phyloP scores from a whole-genome alignment of 1,139 yeast species.

The Kurtzmaniella quercitrusa region DNA sequence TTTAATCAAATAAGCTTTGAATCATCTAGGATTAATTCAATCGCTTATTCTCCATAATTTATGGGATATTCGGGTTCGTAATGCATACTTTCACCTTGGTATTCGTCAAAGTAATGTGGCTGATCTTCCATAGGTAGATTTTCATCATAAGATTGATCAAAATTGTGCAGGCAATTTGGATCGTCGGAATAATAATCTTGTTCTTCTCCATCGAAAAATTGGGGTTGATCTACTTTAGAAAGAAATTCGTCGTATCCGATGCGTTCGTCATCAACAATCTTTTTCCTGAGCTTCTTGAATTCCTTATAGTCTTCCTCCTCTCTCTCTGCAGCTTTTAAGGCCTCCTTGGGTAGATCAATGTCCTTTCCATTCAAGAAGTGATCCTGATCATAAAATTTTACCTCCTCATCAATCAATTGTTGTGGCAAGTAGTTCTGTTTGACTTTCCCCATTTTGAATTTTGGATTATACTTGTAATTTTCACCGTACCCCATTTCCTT shows the following conservation, averaged over 20 bases:
- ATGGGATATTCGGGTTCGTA: conserved; percentile 14
- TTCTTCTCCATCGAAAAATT: conserved; percentile 35
- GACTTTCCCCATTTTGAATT: conserved; percentile 66
- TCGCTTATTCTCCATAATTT: conserved; percentile 5
- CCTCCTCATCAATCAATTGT: conserved; percentile 26
- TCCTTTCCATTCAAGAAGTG: conserved; percentile 34
- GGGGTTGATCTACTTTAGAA: conserved; percentile 35
- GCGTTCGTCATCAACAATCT: conserved; percentile 6
- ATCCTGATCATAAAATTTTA: conserved; percentile 33
- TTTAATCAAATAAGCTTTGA: too few species aligned
- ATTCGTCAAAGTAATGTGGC: conserved; percentile 17
- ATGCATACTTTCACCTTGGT: conserved; percentile 6
- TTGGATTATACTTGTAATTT: conserved; percentile 85
- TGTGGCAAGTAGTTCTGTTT: conserved; percentile 68
- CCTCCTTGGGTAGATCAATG: conserved; percentile 19
- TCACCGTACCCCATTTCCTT: conserved; percentile 80
- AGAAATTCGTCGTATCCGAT: conserved; percentile 35
- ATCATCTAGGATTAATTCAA: neutral
- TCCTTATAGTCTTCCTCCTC: conserved; percentile 25
- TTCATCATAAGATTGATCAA: conserved; percentile 36
- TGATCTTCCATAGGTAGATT: conserved; percentile 23
- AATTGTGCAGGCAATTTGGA: conserved; percentile 31
- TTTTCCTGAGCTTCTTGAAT: conserved; percentile 20
- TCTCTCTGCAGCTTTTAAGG: conserved; percentile 18
- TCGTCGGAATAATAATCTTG: conserved; percentile 32